Conservation (phyloP, 192 early-diverging fungal genomes). For the Entomortierella chlamydospora region DNA sequence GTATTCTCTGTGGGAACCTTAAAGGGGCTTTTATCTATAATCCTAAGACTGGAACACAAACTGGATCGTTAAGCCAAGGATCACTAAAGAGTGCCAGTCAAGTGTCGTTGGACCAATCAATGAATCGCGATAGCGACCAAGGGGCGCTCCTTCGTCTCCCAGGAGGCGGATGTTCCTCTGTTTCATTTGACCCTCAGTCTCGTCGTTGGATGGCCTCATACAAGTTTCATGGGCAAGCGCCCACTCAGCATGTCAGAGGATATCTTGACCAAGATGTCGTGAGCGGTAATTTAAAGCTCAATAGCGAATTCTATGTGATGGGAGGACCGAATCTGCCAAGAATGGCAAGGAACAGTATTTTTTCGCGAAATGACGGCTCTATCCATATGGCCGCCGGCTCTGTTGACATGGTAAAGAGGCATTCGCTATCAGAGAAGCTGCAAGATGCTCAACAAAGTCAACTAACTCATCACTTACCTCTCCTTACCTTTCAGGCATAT, state of each 20-base stretch:
- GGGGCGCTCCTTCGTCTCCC: slow-evolving; percentile 7
- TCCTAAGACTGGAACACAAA: background rate
- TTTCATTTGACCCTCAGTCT: slow-evolving; percentile 21
- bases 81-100: slow-evolving; percentile 11
- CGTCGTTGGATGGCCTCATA: slow-evolving; percentile 47
- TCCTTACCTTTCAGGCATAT: background rate
- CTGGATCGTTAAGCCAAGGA: slow-evolving; percentile 1
- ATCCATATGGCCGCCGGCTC: slow-evolving; percentile 37
- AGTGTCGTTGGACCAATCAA: background rate
- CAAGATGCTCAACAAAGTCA: too few species aligned
- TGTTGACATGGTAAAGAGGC: slow-evolving; percentile 11
- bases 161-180: slow-evolving; percentile 19
- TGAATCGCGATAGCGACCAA: background rate
- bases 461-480: too few species aligned
- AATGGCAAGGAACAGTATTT: slow-evolving; percentile 20
- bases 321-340: slow-evolving; percentile 27
- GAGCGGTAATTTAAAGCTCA: slow-evolving; percentile 13
- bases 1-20: slow-evolving; percentile 36
- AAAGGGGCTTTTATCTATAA: slow-evolving; percentile 40
- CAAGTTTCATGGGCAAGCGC: slow-evolving; percentile 11
- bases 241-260: slow-evolving; percentile 32
- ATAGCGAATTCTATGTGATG: slow-evolving; percentile 16
- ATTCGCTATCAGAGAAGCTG: background rate
- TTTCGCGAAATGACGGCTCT: slow-evolving; percentile 22
- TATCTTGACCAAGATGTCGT: slow-evolving; percentile 1